phyloP scores from a whole-genome alignment of 306 rosid genomes.

The Acacia confusa region DNA sequence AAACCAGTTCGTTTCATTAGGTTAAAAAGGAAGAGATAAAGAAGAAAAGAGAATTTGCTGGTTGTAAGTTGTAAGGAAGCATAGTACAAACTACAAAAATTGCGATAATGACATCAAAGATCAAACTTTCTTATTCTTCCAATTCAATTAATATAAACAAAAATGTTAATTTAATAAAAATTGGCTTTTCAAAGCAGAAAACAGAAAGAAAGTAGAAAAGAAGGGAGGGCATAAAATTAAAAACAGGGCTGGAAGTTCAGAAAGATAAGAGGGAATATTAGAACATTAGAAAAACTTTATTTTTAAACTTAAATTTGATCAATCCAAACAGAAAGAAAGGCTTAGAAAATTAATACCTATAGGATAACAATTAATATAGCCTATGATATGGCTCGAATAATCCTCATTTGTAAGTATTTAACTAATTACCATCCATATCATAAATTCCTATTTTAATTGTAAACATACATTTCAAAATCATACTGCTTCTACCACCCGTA shows the following conservation, averaged over 20 bases:
- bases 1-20: background rate
- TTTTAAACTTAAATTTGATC: background rate
- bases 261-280: background rate
- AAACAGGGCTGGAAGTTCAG: background rate
- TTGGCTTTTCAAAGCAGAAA: background rate
- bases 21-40: background rate
- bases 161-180: background rate
- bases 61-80: constrained; percentile 19
- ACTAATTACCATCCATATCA: background rate
- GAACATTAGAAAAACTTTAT: background rate
- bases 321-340: background rate
- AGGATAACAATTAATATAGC: background rate
- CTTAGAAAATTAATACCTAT: background rate
- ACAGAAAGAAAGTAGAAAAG: background rate
- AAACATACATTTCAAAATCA: background rate
- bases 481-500: background rate
- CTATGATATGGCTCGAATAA: background rate
- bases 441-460: background rate
- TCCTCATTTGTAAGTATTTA: background rate
- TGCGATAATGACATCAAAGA: background rate
- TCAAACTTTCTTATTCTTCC: background rate
- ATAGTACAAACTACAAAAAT: background rate
- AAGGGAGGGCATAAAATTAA: too few relatives aligned
- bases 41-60: background rate
- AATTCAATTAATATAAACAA: background rate